phyloP scores from a whole-genome alignment of 2,329 filamentous ascomycete species.

The Calonectria crousiana region DNA sequence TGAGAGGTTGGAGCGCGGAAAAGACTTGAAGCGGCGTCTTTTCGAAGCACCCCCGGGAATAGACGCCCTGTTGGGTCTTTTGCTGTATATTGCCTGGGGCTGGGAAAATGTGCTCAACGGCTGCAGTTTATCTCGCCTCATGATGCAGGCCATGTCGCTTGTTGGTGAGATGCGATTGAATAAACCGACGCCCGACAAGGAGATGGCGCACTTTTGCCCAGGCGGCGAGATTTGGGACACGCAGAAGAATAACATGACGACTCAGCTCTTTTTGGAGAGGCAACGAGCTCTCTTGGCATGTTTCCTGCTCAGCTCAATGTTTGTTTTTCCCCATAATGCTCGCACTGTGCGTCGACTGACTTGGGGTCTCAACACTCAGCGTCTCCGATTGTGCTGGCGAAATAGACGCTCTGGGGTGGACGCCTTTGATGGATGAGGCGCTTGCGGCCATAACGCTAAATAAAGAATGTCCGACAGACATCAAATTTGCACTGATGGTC shows the following conservation, averaged over 20 bases:
- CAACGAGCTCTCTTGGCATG: conserved; percentile 16
- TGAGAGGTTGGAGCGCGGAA: not conserved
- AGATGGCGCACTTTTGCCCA: not conserved
- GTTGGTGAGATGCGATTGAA: not conserved
- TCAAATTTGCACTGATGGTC: not conserved
- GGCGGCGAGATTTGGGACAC: not conserved
- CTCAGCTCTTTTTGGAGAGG: not conserved
- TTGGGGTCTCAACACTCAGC: not conserved
- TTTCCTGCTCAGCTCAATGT: conserved; percentile 14
- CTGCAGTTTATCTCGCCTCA: conserved; percentile 4
- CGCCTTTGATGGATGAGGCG: conserved; percentile 7
- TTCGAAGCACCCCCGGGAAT: not conserved
- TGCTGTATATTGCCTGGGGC: conserved; percentile 13
- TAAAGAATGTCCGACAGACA: not conserved
- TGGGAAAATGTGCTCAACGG: conserved; percentile 10
- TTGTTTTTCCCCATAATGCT: not conserved
- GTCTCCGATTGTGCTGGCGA: conserved; percentile 1
- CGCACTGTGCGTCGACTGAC: not conserved
- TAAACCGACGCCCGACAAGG: not conserved
- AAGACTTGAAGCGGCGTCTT: not conserved
- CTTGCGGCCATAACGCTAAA: not conserved
- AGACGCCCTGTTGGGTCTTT: not conserved
- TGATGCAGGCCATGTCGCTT: conserved; percentile 6
- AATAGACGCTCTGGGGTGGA: conserved; percentile 6
- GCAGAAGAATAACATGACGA: not conserved